phyloP scores from a whole-genome alignment of 495 filamentous ascomycete genomes.

The Pyrenula massariospora region DNA sequence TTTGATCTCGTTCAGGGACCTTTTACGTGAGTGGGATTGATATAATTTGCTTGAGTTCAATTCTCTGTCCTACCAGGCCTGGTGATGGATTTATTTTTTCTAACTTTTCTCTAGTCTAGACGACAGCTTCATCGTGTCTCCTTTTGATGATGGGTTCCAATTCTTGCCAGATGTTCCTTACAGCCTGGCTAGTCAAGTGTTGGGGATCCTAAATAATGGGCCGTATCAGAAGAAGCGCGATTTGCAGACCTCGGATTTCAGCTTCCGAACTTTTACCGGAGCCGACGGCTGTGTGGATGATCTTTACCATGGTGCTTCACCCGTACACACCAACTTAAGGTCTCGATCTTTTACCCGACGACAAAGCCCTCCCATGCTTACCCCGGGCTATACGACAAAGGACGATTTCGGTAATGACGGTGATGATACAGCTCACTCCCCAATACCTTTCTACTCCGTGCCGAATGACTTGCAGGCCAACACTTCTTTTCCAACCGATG shows the following conservation, averaged over 20 bases:
- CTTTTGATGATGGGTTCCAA: constrained; percentile 19
- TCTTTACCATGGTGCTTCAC: neutral
- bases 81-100: too few relatives aligned
- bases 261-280: constrained; percentile 13
- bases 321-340: neutral
- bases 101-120: neutral
- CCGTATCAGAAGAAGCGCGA: constrained; percentile 26
- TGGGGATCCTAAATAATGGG: constrained; percentile 27
- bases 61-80: too few relatives aligned
- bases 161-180: constrained; percentile 25
- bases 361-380: constrained; percentile 14
- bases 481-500: constrained; percentile 17
- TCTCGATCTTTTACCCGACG: constrained; percentile 20
- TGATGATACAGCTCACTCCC: constrained; percentile 23
- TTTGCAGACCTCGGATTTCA: constrained; percentile 23
- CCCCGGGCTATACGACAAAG: constrained; percentile 25
- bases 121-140: constrained; percentile 23
- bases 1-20: constrained; percentile 28
- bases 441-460: constrained; percentile 10
- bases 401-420: constrained; percentile 30
- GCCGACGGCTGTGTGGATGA: constrained; percentile 5
- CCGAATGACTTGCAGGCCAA: constrained; percentile 17
- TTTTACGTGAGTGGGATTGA: too few relatives aligned
- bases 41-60: too few relatives aligned
- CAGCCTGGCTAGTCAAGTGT: constrained; percentile 15